Percentiles rank a stretch among this genome's conserved stretches.
phyloP scores from a whole-genome alignment of 352 stramenopile species.

The Globisporangium nunn region DNA sequence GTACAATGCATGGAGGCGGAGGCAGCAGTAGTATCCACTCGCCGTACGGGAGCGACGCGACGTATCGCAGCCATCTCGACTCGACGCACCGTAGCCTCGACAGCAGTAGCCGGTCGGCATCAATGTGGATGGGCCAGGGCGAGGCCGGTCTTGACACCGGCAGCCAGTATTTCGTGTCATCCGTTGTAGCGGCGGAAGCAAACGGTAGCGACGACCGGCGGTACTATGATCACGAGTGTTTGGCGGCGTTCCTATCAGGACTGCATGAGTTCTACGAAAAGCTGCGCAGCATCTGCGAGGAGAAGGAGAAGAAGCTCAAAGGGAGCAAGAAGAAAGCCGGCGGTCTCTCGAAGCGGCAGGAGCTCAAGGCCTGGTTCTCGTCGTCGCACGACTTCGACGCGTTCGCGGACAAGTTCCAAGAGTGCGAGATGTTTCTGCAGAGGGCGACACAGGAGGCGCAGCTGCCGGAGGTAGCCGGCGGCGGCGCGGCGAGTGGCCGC shows the following conservation, averaged over 20 bases:
- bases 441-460: constrained; percentile 33
- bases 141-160: constrained; percentile 13
- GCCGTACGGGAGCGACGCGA: constrained; percentile 12
- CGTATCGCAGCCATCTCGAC: constrained; percentile 20
- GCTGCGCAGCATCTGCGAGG: constrained; percentile 37
- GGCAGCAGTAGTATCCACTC: constrained; percentile 19
- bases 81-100: constrained; percentile 29
- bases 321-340: constrained; percentile 40
- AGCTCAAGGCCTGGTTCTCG: constrained; percentile 83
- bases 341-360: constrained; percentile 65
- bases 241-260: constrained; percentile 38
- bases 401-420: constrained; percentile 70
- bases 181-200: constrained; percentile 1
- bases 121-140: constrained; percentile 9
- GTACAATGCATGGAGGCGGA: constrained; percentile 14
- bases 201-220: constrained; percentile 34
- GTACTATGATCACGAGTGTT: constrained; percentile 58
- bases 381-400: constrained; percentile 77
- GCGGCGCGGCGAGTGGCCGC: not conserved
- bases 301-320: constrained; percentile 52
- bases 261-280: constrained; percentile 70
- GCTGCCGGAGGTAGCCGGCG: not conserved
- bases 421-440: constrained; percentile 34
- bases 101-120: constrained; percentile 31
- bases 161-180: constrained; percentile 24